Evolutionary conservation across 1,284 basidiomycete genomes (phyloP).

Genomic region (Microbotryum violaceum): DNA sequence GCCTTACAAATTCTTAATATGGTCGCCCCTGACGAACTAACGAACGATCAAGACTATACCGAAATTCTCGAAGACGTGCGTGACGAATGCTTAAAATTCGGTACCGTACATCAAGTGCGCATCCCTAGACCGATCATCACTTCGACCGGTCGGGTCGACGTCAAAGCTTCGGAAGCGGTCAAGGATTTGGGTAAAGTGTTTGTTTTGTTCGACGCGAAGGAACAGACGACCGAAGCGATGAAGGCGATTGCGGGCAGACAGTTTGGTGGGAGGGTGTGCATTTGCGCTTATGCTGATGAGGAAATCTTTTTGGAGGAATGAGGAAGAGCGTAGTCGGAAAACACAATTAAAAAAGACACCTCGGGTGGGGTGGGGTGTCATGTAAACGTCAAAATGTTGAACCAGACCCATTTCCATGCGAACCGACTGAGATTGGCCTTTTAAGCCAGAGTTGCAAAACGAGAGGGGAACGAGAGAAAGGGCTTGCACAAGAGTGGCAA

Average conservation of each 20-base stretch:
- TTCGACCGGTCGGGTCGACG: slow-evolving; percentile 34
- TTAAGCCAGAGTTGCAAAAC: too few species aligned
- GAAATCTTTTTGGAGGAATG: slow-evolving; percentile 31
- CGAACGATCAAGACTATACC: slow-evolving; percentile 82
- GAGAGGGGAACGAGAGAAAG: too few species aligned
- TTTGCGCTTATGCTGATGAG: slow-evolving; percentile 37
- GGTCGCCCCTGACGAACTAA: slow-evolving; percentile 89
- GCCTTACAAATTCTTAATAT: slow-evolving; percentile 98
- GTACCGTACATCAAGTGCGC: slow-evolving; percentile 71
- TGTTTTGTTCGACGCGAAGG: slow-evolving; percentile 37
- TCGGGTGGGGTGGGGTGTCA: too few species aligned
- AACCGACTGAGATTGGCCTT: too few species aligned
- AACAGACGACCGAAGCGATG: slow-evolving; percentile 36
- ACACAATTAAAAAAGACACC: too few species aligned
- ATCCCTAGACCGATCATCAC: slow-evolving; percentile 74
- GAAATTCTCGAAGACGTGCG: slow-evolving; percentile 93
- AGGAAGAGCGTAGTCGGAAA: background rate
- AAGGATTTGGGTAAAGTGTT: slow-evolving; percentile 39
- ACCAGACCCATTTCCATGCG: too few species aligned
- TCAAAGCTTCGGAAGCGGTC: slow-evolving; percentile 35
- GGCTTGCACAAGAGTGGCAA: too few species aligned
- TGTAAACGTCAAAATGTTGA: too few species aligned
- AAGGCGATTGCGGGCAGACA: slow-evolving; percentile 36
- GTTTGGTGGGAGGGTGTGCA: slow-evolving; percentile 36
- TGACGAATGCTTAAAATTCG: slow-evolving; percentile 81